A percentile compares a stretch with the other conserved stretches of the same genome.
Conservation (phyloP, 2,329 filamentous ascomycete species). For the Cryoendolithus antarcticus region DNA sequence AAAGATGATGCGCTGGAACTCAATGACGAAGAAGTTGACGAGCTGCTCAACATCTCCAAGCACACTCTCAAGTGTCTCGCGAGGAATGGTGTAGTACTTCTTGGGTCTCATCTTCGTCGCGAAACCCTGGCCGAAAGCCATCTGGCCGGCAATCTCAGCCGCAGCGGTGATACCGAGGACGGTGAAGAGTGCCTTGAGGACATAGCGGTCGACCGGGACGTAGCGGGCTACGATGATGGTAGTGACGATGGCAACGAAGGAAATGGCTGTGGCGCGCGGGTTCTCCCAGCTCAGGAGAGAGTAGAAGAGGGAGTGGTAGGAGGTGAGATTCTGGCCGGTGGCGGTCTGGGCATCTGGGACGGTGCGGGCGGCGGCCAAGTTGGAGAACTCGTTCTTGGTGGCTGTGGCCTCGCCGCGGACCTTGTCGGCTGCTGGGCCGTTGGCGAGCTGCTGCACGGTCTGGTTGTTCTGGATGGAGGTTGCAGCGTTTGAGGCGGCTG, state of each 20-base stretch:
- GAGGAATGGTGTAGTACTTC: constrained; percentile 54
- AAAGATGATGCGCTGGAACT: constrained; percentile 54
- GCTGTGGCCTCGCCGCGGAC: constrained; percentile 44
- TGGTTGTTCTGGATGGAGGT: constrained; percentile 37
- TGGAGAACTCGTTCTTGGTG: constrained; percentile 45
- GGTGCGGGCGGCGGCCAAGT: constrained; percentile 42
- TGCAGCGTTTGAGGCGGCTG: constrained; percentile 38
- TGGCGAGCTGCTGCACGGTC: constrained; percentile 35
- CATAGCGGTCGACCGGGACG: constrained; percentile 48
- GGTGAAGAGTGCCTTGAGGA: constrained; percentile 48
- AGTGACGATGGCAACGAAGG: constrained; percentile 42
- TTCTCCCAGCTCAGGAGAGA: constrained; percentile 56
- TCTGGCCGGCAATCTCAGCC: constrained; percentile 44
- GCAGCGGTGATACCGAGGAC: constrained; percentile 46
- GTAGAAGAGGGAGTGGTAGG: constrained; percentile 57
- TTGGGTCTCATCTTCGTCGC: constrained; percentile 49
- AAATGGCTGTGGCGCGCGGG: constrained; percentile 50
- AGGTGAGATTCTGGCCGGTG: constrained; percentile 51
- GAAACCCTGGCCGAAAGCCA: constrained; percentile 45
- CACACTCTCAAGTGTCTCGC: constrained; percentile 49
- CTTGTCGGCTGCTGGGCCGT: constrained; percentile 44
- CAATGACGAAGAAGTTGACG: constrained; percentile 56
- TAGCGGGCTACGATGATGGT: constrained; percentile 54
- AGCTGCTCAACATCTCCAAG: constrained; percentile 52
- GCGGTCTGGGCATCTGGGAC: constrained; percentile 42